Base-by-base conservation (phyloP, 1,284 basidiomycete genomes). In the Rhizoctonia solani region DNA sequence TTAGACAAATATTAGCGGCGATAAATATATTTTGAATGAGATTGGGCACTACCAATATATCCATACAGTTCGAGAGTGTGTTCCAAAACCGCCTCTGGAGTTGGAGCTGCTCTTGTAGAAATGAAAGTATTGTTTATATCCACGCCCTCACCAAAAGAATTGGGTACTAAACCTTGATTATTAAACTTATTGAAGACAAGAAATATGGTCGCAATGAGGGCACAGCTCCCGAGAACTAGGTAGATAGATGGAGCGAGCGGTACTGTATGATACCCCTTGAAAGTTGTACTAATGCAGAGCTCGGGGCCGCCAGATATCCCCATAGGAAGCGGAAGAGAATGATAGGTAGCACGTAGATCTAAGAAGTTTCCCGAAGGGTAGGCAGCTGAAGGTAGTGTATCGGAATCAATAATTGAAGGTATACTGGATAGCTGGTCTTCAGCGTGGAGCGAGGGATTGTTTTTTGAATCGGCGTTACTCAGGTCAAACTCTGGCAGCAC, bases 221-320 rank as follows among this genome's bases (percentile, higher is more conserved):
- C 30, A 21, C 50, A 61, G 41, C 44, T 50, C n/a, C 58, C 58
- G 19, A 61, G 58, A 14, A 61, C 21, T 19, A 61, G 29, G 16
- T 34, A 49, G n/a, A 61, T 39, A 21, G 30, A 61, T 13, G 25
- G 21, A 4, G 6, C 11, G 3, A 25, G n/a, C 29, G 4, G 41
- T 25, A 39, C 37, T 39, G 37, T 39, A 39, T 16, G 16, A 8
- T 8, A 39, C 37, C 37, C 37, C 9, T 8, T 16, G 37, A 8
- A 8, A 39, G 37, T 39, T 39, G 37, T n/a, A n/a, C n/a, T n/a
- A n/a, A n/a, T n/a, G n/a, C n/a, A n/a, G n/a, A n/a, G n/a, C n/a
- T n/a, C n/a, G n/a, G n/a, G n/a, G n/a, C n/a, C n/a, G n/a, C n/a
- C n/a, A 39, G 16, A 16, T 39, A 39, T 39, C 37, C 16, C 37